Percentiles rank a stretch among this genome's conserved stretches.
Evolutionary conservation across 495 filamentous ascomycete species (phyloP).

Genomic region (Daldinia childiae): DNA sequence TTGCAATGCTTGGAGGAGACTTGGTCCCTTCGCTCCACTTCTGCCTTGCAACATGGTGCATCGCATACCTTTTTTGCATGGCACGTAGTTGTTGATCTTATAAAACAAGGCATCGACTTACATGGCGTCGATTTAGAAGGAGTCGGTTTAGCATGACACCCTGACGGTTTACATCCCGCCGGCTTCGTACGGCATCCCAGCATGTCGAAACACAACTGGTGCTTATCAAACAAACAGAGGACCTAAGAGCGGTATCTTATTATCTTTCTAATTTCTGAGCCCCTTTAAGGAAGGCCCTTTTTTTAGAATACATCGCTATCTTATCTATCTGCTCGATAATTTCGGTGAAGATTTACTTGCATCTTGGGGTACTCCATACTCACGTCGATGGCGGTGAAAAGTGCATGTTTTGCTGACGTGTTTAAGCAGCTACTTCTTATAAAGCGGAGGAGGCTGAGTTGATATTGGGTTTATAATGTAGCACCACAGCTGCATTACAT

Average conservation of each 20-base stretch:
- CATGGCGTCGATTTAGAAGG: background rate
- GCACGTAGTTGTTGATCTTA: background rate
- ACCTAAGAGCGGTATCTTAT: background rate
- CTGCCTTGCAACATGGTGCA: background rate
- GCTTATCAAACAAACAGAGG: background rate
- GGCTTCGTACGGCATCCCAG: background rate
- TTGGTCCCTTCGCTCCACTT: constrained; percentile 1
- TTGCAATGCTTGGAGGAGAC: constrained; percentile 19
- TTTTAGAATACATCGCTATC: background rate
- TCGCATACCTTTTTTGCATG: constrained; percentile 4
- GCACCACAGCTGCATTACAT: background rate
- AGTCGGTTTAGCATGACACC: background rate
- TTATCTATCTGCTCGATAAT: background rate
- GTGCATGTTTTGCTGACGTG: background rate
- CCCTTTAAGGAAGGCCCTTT: background rate
- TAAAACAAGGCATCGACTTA: background rate
- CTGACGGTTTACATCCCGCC: background rate
- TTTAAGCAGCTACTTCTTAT: background rate
- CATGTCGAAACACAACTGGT: background rate
- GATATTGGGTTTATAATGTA: background rate
- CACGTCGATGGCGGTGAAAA: background rate
- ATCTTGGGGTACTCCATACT: background rate
- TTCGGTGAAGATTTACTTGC: background rate
- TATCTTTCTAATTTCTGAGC: background rate
- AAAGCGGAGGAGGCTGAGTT: background rate